These are phyloP conservation scores for Cydonia oblonga DNA, from an alignment of 331 rosid species.

Conservation along the genomic window DNA sequence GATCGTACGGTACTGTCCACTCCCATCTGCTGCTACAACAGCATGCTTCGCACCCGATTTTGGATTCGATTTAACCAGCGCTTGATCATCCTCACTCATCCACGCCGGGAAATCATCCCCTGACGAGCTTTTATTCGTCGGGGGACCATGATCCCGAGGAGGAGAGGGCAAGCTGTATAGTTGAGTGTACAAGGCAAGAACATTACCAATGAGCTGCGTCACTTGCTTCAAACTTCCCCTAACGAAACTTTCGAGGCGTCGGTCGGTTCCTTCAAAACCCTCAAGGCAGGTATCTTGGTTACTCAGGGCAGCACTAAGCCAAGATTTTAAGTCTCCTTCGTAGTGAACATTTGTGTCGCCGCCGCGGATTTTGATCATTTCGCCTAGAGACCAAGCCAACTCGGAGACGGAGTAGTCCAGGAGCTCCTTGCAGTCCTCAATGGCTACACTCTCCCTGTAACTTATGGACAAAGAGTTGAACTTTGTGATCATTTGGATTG, in stretches of 20 bases:
- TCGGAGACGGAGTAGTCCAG: conserved; percentile 79
- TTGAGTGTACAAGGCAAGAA: conserved; percentile 58
- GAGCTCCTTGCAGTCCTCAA: conserved; percentile 88
- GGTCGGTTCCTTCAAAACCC: conserved; percentile 88
- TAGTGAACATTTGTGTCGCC: conserved; percentile 33
- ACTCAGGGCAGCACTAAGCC: conserved; percentile 92
- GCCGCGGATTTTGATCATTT: conserved; percentile 52
- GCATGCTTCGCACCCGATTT: conserved; percentile 28
- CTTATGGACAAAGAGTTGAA: conserved; percentile 53
- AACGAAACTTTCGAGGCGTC: conserved; percentile 56
- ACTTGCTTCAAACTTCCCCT: conserved; percentile 74
- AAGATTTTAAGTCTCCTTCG: conserved; percentile 70
- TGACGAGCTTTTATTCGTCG: background rate
- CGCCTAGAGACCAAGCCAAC: conserved; percentile 76
- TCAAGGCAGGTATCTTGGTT: conserved; percentile 96
- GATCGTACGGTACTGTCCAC: conserved; percentile 56
- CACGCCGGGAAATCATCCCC: conserved; percentile 42
- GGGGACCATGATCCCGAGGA: conserved; percentile 14
- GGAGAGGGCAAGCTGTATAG: conserved; percentile 51
- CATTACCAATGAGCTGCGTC: conserved; percentile 78
- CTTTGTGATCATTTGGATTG: conserved; percentile 52
- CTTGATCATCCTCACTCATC: conserved; percentile 60
- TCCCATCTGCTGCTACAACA: conserved; percentile 75
- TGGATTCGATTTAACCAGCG: conserved; percentile 34
- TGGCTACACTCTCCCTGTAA: conserved; percentile 68